Conservation (phyloP, 1,284 basidiomycete species). For the Irpex sp. region DNA sequence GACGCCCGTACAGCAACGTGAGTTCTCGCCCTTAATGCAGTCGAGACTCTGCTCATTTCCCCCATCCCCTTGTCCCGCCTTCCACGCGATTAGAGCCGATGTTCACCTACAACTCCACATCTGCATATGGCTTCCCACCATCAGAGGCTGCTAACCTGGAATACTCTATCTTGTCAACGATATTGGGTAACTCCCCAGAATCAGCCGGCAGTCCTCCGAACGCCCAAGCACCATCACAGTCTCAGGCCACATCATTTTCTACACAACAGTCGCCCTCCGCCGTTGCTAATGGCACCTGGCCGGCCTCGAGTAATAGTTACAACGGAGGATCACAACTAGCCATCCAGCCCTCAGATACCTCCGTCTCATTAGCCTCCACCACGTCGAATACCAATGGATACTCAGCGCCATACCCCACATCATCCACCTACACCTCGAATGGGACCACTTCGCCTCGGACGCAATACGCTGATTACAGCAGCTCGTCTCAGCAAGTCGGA, state of each 20-base stretch:
- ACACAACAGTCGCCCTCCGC: slow-evolving; percentile 15
- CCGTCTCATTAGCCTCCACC: slow-evolving; percentile 14
- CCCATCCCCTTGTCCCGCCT: neutral
- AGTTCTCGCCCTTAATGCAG: slow-evolving; percentile 8
- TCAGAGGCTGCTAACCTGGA: slow-evolving; percentile 89
- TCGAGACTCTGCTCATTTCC: neutral
- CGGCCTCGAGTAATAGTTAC: slow-evolving; percentile 14
- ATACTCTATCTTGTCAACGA: slow-evolving; percentile 89
- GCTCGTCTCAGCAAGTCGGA: neutral
- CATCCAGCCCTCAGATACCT: slow-evolving; percentile 37
- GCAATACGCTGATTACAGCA: slow-evolving; percentile 8
- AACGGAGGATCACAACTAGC: slow-evolving; percentile 31
- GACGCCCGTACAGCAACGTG: slow-evolving; percentile 26
- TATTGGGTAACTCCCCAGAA: slow-evolving; percentile 75
- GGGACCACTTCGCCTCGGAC: slow-evolving; percentile 4
- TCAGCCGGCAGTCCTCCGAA: slow-evolving; percentile 35
- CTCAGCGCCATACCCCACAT: slow-evolving; percentile 6
- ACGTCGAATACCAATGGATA: slow-evolving; percentile 12
- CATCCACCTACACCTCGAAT: neutral
- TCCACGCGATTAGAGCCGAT: slow-evolving; percentile 48
- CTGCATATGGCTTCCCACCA: slow-evolving; percentile 70
- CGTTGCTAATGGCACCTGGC: slow-evolving; percentile 40
- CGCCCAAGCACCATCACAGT: slow-evolving; percentile 12
- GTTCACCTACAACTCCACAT: slow-evolving; percentile 57
- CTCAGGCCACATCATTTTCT: slow-evolving; percentile 15